These are phyloP conservation scores for Xylaria intraflava DNA, from an alignment of 495 filamentous ascomycete species.

Conservation along the genomic window DNA sequence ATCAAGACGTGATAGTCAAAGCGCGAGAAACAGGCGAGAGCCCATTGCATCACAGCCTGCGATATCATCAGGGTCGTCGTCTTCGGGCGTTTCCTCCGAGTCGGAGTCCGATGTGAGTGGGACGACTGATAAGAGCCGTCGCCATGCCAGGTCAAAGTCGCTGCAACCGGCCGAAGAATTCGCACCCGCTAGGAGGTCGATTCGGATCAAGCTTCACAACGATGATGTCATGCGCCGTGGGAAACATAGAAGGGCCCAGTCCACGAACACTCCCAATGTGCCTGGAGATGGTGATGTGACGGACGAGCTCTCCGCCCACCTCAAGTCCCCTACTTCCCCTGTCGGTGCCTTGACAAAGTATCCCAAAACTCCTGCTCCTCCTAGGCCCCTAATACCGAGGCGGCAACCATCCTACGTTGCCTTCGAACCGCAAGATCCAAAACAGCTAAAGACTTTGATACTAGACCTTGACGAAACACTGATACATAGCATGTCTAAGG, in stretches of 20 bases:
- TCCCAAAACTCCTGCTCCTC: constrained; percentile 80
- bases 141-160: constrained; percentile 50
- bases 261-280: constrained; percentile 30
- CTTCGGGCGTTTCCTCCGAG: constrained; percentile 51
- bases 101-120: constrained; percentile 49
- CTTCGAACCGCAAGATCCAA: constrained; percentile 38
- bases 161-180: constrained; percentile 50
- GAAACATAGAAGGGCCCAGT: constrained; percentile 50
- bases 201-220: constrained; percentile 83
- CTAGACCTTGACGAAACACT: constrained; percentile 94
- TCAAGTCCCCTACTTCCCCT: constrained; percentile 90
- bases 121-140: constrained; percentile 25
- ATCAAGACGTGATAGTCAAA: constrained; percentile 5
- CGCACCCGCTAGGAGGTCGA: constrained; percentile 65
- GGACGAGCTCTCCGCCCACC: constrained; percentile 42
- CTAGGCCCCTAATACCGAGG: constrained; percentile 78
- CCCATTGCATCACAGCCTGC: constrained; percentile 29
- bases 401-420: constrained; percentile 75
- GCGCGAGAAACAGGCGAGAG: constrained; percentile 12
- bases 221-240: constrained; percentile 64
- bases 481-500: constrained; percentile 95
- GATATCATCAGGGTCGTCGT: constrained; percentile 53
- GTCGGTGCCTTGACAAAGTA: constrained; percentile 77
- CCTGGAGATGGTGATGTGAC: constrained; percentile 18
- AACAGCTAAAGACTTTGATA: constrained; percentile 81